Base-by-base conservation (phyloP, 2,329 filamentous ascomycete genomes). In the Helotiales sp. region DNA sequence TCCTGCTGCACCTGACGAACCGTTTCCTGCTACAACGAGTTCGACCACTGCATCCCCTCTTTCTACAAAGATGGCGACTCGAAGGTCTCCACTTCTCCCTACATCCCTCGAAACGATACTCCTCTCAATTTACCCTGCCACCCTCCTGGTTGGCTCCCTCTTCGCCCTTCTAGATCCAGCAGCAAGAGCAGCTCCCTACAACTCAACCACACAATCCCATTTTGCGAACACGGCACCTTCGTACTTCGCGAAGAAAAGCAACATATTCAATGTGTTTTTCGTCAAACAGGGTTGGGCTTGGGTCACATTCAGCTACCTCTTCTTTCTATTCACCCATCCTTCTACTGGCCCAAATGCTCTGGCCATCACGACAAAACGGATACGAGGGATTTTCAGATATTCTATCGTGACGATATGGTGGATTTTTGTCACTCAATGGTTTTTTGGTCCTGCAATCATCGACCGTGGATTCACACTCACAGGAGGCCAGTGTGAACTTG, bases 221-320 rank as follows among this genome's bases (percentile, higher is more conserved):
- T 79, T 83, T 3, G 84, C 83, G 55, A 80, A 82, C 79, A 78
- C 83, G 4, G 87, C 90, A 60, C 92, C 92, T 2, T 90, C 86
- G 77, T 99, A 98, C 83, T 99, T 99, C 78, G 95, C 96, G 55
- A 91, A 91, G 74, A 99, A 99, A 81, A 86, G 89, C 78, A 99
- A 99, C 81, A 74, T 97, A 61, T 91, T 98, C 86, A 99, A 99
- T 78, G 80, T 91, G 55, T 86, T 93, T 75, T 99, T 98, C 77
- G 96, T 99, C 75, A 99, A 99, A 84, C 85, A 92, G 63, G 95
- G 95, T 69, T 99, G 96, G 96, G 86, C 90, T 59, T 99, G 96
- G 96, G 89, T 93, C 32, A 93, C 92, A 0, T 77, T 87, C 10
- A 90, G 92, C 0, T 94, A 97, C 75, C 79, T 86, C 37, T 79